Conservation (phyloP, 495 filamentous ascomycete species). For the Recurvomyces mirabilis region DNA sequence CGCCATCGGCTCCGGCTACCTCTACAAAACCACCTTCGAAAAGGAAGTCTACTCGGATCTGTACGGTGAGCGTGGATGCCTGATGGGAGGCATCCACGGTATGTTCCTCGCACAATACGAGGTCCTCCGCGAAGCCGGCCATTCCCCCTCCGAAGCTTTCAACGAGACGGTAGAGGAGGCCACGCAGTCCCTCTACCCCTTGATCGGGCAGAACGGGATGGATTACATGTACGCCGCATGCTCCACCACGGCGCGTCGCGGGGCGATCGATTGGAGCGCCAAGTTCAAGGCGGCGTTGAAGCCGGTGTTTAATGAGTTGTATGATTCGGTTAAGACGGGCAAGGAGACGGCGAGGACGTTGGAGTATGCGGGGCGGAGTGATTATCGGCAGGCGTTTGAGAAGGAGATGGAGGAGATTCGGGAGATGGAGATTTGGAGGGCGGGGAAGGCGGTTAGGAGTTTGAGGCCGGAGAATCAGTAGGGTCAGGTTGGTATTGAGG, state of each 20-base stretch:
- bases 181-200: constrained; percentile 91
- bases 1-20: constrained; percentile 90
- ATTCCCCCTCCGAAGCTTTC: constrained; percentile 96
- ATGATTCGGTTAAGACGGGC: constrained; percentile 79
- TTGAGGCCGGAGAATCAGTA: constrained; percentile 24
- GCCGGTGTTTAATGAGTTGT: constrained; percentile 94
- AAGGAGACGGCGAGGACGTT: constrained; percentile 86
- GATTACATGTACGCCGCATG: constrained; percentile 99
- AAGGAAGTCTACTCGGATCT: constrained; percentile 99
- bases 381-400: constrained; percentile 95
- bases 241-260: constrained; percentile 95
- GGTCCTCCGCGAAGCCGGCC: constrained; percentile 95
- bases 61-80: constrained; percentile 98
- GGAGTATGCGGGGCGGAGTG: constrained; percentile 85
- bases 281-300: constrained; percentile 93
- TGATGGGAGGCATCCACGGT: constrained; percentile 99
- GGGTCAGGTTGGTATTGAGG: too few species aligned
- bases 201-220: constrained; percentile 95
- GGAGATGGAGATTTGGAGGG: constrained; percentile 94
- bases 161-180: constrained; percentile 99
- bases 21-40: constrained; percentile 99
- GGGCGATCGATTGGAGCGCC: constrained; percentile 96
- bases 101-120: constrained; percentile 99
- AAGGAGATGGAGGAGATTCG: constrained; percentile 94
- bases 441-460: constrained; percentile 84